Base-by-base conservation (phyloP, 345 rosid species). In the Aquilaria malaccensis region DNA sequence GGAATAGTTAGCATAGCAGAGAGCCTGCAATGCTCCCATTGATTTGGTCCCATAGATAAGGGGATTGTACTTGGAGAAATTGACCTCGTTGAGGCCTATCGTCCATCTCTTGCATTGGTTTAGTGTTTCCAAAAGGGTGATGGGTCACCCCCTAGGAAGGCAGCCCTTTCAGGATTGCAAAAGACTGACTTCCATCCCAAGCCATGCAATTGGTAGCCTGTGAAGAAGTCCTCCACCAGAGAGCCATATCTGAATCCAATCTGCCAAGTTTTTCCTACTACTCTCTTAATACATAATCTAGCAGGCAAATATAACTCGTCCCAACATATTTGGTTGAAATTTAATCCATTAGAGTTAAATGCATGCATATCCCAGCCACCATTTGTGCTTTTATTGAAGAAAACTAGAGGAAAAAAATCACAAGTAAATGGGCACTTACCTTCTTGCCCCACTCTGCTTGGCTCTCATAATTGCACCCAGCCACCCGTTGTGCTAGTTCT, bases 191-290 rank as follows among this genome's bases (percentile, higher is more conserved):
- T 80, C 97, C 96, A 91, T 4, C 91, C 94, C 59, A 84, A 85
- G 67, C 96, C 78, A 0, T 84, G 81, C 31, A 91, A 68, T 9
- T 22, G 55, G 52, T 68, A 84, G 0, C 89, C 84, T 9, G 98
- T 86, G 69, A 66, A 80, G 52, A 50, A 80, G 68, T 88, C 94
- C 71, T 91, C 98, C 12, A 83, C 87, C 50, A 91, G 55, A 0
- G 96, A 81, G 0, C 96, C 96, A 60, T 88, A 91, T 52, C 83
- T 70, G 14, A 75, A 77, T 0, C 98, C 98, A 33, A 70, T 72
- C 91, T 88, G 76, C 60, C 22, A 22, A 22, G 22, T 22, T 67
- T 29, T 22, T 22, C 22, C 22, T 22, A 22, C 22, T 22, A 22
- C 22, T 22, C 22, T 22, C 22, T 22, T 22, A 22, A 22, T 22